These are phyloP conservation scores for Amanita fuliginea DNA, from an alignment of 768 basidiomycete species.

Conservation along the genomic window DNA sequence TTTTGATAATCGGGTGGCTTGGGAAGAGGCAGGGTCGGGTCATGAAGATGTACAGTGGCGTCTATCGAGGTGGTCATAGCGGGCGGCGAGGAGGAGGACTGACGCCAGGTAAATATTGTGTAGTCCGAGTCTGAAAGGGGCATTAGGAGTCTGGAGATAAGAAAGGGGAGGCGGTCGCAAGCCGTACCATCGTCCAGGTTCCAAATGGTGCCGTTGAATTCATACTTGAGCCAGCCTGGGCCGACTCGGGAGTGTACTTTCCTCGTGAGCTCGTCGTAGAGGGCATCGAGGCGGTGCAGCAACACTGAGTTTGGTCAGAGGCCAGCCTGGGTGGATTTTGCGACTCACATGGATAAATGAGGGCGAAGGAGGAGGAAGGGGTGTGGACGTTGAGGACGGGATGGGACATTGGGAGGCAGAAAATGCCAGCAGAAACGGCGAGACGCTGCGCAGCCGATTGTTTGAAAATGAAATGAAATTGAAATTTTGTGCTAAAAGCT, in stretches of 20 bases:
- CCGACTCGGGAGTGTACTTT: conserved; percentile 55
- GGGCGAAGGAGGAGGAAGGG: conserved; percentile 60
- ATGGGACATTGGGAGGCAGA: conserved; percentile 15
- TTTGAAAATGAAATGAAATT: neutral
- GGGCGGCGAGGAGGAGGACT: neutral
- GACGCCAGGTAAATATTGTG: conserved; percentile 65
- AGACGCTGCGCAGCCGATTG: neutral
- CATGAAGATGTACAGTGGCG: conserved; percentile 46
- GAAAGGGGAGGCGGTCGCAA: neutral
- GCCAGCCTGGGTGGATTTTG: conserved; percentile 4
- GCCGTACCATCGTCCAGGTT: conserved; percentile 79
- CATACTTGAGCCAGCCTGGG: conserved; percentile 81
- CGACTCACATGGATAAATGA: conserved; percentile 65
- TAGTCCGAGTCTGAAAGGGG: conserved; percentile 65
- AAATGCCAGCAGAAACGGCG: too few relatives aligned
- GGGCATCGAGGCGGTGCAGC: conserved; percentile 49
- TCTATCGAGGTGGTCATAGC: conserved; percentile 7
- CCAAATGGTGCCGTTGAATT: conserved; percentile 71
- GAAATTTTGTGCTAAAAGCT: too few relatives aligned
- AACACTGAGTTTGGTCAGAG: conserved; percentile 34
- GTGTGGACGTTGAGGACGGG: conserved; percentile 67
- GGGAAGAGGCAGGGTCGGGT: conserved; percentile 51
- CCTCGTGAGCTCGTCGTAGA: conserved; percentile 63
- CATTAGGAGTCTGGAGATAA: neutral
- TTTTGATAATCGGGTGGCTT: conserved; percentile 56